Conservation (phyloP, 768 basidiomycete species). For the Kwoniella bestiolae region DNA sequence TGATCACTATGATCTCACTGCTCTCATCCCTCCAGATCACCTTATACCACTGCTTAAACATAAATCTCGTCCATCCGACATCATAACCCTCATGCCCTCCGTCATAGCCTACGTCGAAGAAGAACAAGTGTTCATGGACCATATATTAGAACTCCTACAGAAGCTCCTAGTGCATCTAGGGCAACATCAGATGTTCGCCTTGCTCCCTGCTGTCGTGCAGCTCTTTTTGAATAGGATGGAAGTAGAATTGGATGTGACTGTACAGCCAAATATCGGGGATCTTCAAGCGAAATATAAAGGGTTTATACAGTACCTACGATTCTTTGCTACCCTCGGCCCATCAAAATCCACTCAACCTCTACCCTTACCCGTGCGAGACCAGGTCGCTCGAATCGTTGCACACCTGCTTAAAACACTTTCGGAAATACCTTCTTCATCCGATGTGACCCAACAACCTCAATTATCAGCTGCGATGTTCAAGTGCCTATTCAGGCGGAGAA, state of each 20-base stretch:
- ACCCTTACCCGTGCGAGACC: constrained; percentile 9
- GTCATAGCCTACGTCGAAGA: constrained; percentile 8
- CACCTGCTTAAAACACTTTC: constrained; percentile 12
- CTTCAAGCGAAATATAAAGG: constrained; percentile 3
- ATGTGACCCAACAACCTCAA: background rate
- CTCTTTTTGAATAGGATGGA: constrained; percentile 10
- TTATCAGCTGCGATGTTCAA: constrained; percentile 4
- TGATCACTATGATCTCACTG: constrained; percentile 1
- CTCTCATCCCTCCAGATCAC: constrained; percentile 1
- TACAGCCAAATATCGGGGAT: background rate
- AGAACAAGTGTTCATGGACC: background rate
- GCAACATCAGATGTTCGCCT: constrained; percentile 22
- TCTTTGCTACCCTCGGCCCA: background rate
- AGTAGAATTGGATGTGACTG: background rate
- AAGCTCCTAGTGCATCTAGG: constrained; percentile 13
- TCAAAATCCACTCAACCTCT: background rate
- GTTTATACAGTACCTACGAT: constrained; percentile 11
- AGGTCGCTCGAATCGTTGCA: constrained; percentile 2
- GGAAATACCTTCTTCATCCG: constrained; percentile 14
- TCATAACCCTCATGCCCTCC: constrained; percentile 21
- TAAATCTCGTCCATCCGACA: constrained; percentile 2
- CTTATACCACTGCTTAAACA: constrained; percentile 3
- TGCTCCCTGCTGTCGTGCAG: constrained; percentile 15
- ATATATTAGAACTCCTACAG: background rate
- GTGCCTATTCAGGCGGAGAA: constrained; percentile 10